Percentiles rank a stretch among this genome's conserved stretches.
Evolutionary conservation across 176 grass and related monocot genomes (phyloP).

Genomic region (Miscanthus lutarioriparius): DNA sequence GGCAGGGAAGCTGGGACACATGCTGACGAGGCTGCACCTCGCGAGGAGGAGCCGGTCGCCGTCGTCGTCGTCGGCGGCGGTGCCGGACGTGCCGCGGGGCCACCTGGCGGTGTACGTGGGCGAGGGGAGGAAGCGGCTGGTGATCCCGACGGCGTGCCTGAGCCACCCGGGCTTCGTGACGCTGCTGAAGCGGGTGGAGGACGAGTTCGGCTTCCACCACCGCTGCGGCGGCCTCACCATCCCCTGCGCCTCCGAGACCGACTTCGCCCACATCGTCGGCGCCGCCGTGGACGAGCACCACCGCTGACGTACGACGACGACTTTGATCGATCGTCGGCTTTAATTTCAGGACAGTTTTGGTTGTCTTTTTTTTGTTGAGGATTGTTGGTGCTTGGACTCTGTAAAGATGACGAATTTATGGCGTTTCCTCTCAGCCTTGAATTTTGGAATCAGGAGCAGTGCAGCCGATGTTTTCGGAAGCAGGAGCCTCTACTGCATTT

Average conservation of each 20-base stretch:
- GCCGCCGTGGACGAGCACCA: neutral
- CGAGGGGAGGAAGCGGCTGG: constrained; percentile 42
- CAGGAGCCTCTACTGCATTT: too few relatives aligned
- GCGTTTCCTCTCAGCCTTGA: neutral
- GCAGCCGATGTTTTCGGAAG: too few relatives aligned
- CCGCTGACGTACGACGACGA: neutral
- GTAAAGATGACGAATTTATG: neutral
- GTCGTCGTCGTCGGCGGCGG: neutral
- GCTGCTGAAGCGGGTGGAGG: constrained; percentile 53
- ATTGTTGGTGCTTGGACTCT: neutral
- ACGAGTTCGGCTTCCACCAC: constrained; percentile 66
- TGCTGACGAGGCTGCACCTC: constrained; percentile 45
- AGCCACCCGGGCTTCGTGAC: constrained; percentile 52
- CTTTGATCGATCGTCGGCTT: neutral
- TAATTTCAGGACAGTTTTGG: neutral
- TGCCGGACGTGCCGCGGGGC: constrained; percentile 44
- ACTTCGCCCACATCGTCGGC: constrained; percentile 40
- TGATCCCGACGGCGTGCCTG: constrained; percentile 55
- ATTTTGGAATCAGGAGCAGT: too few relatives aligned
- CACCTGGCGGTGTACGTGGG: constrained; percentile 65
- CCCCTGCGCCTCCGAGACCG: constrained; percentile 38
- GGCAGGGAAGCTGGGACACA: constrained; percentile 52
- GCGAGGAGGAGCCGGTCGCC: neutral
- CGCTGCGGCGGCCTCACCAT: constrained; percentile 47
- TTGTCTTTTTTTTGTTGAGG: neutral